These are phyloP conservation scores for Solanum stenotomum DNA, from an alignment of 257 asterid species.

Conservation along the genomic window DNA sequence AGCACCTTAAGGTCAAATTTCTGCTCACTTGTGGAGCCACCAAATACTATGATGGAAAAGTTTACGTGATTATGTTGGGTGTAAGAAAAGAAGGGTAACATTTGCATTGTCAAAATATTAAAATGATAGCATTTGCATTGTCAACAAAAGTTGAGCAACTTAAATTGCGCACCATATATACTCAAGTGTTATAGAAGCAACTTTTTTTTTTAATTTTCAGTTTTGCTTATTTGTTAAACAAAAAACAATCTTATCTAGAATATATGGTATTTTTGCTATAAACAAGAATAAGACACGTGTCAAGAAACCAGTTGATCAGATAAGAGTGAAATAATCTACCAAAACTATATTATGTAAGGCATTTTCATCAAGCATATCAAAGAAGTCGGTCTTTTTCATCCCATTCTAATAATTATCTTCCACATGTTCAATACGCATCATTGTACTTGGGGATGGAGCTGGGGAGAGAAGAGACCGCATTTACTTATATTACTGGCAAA, in stretches of 20 bases:
- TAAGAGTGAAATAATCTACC: background rate
- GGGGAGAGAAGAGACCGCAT: background rate
- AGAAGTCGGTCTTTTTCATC: background rate
- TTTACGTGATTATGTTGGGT: background rate
- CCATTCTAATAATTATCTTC: background rate
- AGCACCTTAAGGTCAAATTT: background rate
- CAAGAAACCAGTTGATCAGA: background rate
- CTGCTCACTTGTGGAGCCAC: background rate
- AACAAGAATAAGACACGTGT: background rate
- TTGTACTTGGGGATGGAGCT: background rate
- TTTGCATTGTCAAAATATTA: background rate
- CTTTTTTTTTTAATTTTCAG: background rate
- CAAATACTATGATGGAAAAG: background rate
- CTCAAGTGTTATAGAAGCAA: background rate
- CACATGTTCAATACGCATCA: background rate
- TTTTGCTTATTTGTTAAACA: background rate
- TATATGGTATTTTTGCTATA: background rate
- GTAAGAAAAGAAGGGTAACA: background rate
- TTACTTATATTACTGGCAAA: background rate
- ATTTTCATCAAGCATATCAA: background rate
- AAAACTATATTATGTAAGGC: background rate
- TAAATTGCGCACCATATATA: background rate
- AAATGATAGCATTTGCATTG: background rate
- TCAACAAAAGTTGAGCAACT: background rate
- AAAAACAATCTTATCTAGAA: background rate